These are phyloP conservation scores for Kondoa subrosea DNA, from an alignment of 768 basidiomycete species.

Conservation along the genomic window DNA sequence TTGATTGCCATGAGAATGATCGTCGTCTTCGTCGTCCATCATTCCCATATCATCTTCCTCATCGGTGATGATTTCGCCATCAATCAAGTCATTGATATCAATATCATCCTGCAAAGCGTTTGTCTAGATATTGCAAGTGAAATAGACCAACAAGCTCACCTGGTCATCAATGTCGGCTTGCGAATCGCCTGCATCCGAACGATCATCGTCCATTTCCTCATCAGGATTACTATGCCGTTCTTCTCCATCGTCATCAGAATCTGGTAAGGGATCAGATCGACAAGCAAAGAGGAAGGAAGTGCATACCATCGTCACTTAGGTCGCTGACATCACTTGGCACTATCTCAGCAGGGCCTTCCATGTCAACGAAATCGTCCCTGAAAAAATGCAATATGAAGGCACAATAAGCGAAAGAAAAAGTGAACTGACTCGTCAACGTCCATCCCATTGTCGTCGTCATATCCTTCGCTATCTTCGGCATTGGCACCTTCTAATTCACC, in stretches of 20 bases:
- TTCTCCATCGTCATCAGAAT: constrained; percentile 56
- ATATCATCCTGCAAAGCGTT: constrained; percentile 43
- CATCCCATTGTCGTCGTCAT: constrained; percentile 22
- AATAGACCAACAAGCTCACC: constrained; percentile 35
- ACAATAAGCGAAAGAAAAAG: too few relatives aligned
- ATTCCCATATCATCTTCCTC: constrained; percentile 32
- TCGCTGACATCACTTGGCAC: constrained; percentile 13
- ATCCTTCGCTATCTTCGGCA: constrained; percentile 15
- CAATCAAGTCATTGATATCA: constrained; percentile 41
- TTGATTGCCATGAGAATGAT: constrained; percentile 30
- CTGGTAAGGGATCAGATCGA: constrained; percentile 68
- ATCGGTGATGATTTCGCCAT: constrained; percentile 39
- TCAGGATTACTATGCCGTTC: constrained; percentile 43
- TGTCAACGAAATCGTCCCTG: constrained; percentile 26
- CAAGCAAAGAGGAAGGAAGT: constrained; percentile 37
- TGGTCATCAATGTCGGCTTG: too few relatives aligned
- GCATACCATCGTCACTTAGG: constrained; percentile 35
- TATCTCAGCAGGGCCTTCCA: constrained; percentile 15
- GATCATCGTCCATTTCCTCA: constrained; percentile 43
- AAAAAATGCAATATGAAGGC: background rate
- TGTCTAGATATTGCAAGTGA: constrained; percentile 46
- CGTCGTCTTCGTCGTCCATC: constrained; percentile 30
- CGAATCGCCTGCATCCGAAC: constrained; percentile 38
- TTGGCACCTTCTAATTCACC: constrained; percentile 31
- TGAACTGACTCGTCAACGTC: constrained; percentile 13